These are phyloP conservation scores for Elaphomyces granulatus DNA, from an alignment of 495 filamentous ascomycete species.

Conservation along the genomic window DNA sequence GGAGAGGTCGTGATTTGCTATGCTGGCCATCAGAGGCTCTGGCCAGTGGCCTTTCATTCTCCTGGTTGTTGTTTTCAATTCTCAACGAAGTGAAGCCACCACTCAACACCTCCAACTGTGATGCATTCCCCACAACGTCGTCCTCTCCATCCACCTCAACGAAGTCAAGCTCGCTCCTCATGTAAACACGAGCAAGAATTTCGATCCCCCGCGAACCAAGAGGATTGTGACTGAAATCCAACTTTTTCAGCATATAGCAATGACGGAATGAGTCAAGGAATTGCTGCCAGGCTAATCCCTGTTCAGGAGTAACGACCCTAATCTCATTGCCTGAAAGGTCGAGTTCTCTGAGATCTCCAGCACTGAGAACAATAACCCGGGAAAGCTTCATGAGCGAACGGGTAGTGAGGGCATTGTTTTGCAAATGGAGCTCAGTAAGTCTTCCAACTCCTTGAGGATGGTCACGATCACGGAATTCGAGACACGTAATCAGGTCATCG, in stretches of 20 bases:
- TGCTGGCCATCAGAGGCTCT: background rate
- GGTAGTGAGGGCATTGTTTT: conserved; percentile 26
- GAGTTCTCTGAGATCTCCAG: conserved; percentile 32
- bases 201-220: conserved; percentile 30
- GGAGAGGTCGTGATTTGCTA: background rate
- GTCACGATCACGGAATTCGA: conserved; percentile 16
- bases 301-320: conserved; percentile 16
- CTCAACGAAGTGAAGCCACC: background rate
- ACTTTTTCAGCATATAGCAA: conserved; percentile 29
- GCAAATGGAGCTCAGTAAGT: conserved; percentile 33
- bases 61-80: conserved; percentile 6
- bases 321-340: conserved; percentile 34
- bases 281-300: conserved; percentile 26
- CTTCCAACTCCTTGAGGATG: conserved; percentile 19
- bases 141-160: conserved; percentile 7
- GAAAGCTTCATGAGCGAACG: conserved; percentile 23
- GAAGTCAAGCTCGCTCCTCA: conserved; percentile 23
- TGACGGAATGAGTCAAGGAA: conserved; percentile 30
- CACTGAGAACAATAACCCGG: conserved; percentile 21
- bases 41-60: conserved; percentile 4
- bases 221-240: conserved; percentile 32
- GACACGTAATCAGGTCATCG: conserved; percentile 23
- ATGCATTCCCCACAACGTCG: background rate
- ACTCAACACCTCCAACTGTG: background rate
- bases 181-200: conserved; percentile 28